Evolutionary conservation across 2,329 filamentous ascomycete species (phyloP).

Genomic region (Fusarium graminum): DNA sequence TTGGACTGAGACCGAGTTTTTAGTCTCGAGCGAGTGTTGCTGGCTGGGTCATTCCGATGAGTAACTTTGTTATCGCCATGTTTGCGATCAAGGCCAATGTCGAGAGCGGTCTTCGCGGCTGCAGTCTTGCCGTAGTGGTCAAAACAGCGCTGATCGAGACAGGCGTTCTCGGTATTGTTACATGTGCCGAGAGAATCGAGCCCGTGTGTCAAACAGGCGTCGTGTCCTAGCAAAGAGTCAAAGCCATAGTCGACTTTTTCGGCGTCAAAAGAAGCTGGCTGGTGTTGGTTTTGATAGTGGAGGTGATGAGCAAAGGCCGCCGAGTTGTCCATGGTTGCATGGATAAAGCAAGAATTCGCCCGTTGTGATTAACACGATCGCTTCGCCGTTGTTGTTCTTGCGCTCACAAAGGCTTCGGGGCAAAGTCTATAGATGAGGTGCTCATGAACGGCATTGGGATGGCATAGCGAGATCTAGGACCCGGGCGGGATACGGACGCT

Average conservation of each 20-base stretch:
- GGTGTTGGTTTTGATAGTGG: slow-evolving; percentile 31
- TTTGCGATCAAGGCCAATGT: slow-evolving; percentile 39
- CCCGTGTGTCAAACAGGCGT: slow-evolving; percentile 44
- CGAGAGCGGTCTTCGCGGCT: slow-evolving; percentile 26
- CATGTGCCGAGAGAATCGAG: slow-evolving; percentile 48
- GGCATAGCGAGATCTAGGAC: slow-evolving; percentile 22
- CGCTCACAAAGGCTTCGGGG: slow-evolving; percentile 3
- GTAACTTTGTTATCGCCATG: slow-evolving; percentile 6
- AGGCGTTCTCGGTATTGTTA: slow-evolving; percentile 52
- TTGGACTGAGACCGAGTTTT: slow-evolving; percentile 32
- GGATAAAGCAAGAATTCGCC: slow-evolving; percentile 19
- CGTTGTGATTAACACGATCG: slow-evolving; percentile 9
- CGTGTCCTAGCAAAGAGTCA: slow-evolving; percentile 46
- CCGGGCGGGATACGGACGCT: slow-evolving; percentile 43
- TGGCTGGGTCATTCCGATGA: slow-evolving; percentile 14
- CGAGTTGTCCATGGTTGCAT: slow-evolving; percentile 42
- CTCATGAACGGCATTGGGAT: slow-evolving; percentile 31
- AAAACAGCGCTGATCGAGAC: slow-evolving; percentile 50
- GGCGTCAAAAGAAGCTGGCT: slow-evolving; percentile 40
- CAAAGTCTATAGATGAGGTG: slow-evolving; percentile 11
- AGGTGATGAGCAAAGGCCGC: slow-evolving; percentile 39
- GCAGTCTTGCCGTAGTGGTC: slow-evolving; percentile 43
- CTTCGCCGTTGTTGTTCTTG: slow-evolving; percentile 16
- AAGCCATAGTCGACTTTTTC: slow-evolving; percentile 52
- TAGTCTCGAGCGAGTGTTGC: slow-evolving; percentile 19